Evolutionary conservation across 768 basidiomycete species (phyloP), one percentile per base, ranked within the genome.

Genomic region (Hericium erinaceus): DNA sequence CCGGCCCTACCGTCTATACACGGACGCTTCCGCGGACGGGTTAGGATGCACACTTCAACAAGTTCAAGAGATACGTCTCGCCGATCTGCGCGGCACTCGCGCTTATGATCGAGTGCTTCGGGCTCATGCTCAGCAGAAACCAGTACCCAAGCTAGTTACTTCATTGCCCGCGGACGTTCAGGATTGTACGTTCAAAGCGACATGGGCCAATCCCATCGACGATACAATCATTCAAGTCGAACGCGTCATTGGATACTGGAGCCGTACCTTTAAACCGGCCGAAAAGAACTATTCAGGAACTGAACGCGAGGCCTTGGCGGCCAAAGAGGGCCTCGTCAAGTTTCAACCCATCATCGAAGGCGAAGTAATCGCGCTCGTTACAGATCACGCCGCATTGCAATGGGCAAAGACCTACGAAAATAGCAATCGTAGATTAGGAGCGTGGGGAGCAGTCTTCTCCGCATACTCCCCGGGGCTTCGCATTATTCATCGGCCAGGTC

Each of bases 321-420:
- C 68, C 2, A 74, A 75, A 46, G 73, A 76, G 62, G 70, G 64
- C 7, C 57, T 75, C 0, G 65, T 74, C 6, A 70, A 71, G 52
- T 74, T 72, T 40, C 71, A 72, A 58, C 66, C 70, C 0, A 69
- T 66, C 59, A 64, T 75, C 2, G 70, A 76, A 63, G 74, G 73
- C 0, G 69, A 70, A 60, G 48, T 61, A 2, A 62, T 73, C 10
- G 18, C 67, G 2, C 24, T 59, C 2, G 55, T 68, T 13, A 68
- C 67, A 1, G 61, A 68, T 41, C 67, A 68, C 46, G 61, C 64
- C 0, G 67, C 67, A 0, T 63, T 68, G 7, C 58, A 52, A 46
- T 68, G 67, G 67, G 57, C 54, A 2, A 51, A 56, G 37, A 68
- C 67, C 2, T 68, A 59, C 49, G 50, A 68, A 52, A 64, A 68